phyloP scores from a whole-genome alignment of 2,329 filamentous ascomycete species.

The Xylaria sp. region DNA sequence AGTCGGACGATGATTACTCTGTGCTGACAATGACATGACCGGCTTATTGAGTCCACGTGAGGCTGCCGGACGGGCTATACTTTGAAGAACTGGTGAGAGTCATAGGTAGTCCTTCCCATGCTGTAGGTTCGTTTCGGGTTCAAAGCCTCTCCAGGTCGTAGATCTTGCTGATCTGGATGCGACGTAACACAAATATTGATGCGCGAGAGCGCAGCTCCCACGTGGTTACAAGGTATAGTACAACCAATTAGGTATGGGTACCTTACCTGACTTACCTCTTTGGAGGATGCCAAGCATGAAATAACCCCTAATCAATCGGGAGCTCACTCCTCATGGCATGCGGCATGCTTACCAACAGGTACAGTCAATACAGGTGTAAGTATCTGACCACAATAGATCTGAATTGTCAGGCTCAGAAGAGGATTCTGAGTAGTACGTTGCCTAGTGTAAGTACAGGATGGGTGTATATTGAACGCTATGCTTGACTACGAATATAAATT shows the following conservation, averaged over 20 bases:
- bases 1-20: constrained; percentile 23
- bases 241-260: background rate
- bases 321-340: background rate
- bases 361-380: background rate
- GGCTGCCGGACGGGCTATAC: background rate
- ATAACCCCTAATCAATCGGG: constrained; percentile 11
- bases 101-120: background rate
- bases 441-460: background rate
- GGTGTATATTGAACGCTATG: background rate
- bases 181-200: constrained; percentile 6
- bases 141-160: constrained; percentile 2
- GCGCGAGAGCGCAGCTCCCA: constrained; percentile 28
- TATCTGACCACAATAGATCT: background rate
- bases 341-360: background rate
- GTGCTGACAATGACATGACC: constrained; percentile 12
- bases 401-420: background rate
- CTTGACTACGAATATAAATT: background rate
- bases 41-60: background rate
- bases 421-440: background rate
- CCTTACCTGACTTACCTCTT: constrained; percentile 4
- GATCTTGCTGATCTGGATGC: constrained; percentile 11
- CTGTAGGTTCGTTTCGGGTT: background rate
- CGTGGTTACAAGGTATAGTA: constrained; percentile 21
- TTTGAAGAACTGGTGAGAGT: background rate
- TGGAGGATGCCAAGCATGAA: constrained; percentile 5